Base-by-base conservation (phyloP, 2,329 filamentous ascomycete genomes). In the Ilyonectria destructans region DNA sequence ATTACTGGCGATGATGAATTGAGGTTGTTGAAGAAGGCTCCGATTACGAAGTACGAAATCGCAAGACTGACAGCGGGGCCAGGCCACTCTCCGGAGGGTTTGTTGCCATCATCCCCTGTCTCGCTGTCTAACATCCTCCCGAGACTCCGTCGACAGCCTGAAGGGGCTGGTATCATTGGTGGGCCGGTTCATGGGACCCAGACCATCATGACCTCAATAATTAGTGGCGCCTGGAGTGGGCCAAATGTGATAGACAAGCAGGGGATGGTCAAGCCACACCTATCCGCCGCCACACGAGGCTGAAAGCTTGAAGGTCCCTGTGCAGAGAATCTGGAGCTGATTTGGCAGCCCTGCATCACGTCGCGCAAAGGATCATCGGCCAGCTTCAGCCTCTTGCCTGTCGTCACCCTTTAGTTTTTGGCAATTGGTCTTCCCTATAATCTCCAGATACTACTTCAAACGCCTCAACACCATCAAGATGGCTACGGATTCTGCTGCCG, bases 401-500 rank as follows among this genome's bases (percentile, higher is more conserved):
- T 33, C 49, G 29, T 52, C 29, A 33, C 17, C n/a, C 26, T 43
- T 26, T 17, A 7, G 6, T 17, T 9, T 9, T n/a, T 43, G 17
- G 13, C 21, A 57, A 54, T 54, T 54, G 31, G n/a, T 6, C 2
- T 21, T 21, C 12, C 33, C n/a, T 13, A 35, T 19, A 21, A n/a
- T 21, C 51, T 35, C n/a, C 6, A 15, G 21, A 33, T 33, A 21
- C n/a, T 15, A 10, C n/a, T 21, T 21, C 6, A 19, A 21, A 54
- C 29, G 31, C 29, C 49, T 33, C 12, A 17, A 21, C 19, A 51
- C 23, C n/a, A 23, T n/a, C 23, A 70, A 33, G 43, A 80, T 80
- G 78, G 73, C 67, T 8, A 58, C 72, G 5, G 78, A 79, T 4
- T 49, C 74, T 13, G 58, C 71, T 15, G 51, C 71, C 37, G 80